These are phyloP conservation scores for Mallotus japonicus DNA, from an alignment of 441 rosid species.

Conservation along the genomic window DNA sequence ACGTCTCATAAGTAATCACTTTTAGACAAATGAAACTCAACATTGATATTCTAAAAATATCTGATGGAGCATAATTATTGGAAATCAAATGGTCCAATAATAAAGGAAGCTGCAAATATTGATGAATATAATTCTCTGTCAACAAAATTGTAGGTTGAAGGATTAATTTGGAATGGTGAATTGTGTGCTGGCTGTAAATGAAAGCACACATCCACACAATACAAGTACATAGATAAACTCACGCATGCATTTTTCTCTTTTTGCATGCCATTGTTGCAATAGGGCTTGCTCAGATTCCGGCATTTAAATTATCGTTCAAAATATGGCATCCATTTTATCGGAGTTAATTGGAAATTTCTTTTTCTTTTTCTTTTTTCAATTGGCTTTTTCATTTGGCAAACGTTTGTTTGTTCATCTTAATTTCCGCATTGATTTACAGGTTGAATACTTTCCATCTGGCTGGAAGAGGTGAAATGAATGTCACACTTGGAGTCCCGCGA, in stretches of 20 bases:
- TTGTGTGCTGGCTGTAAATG: background rate
- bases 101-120: background rate
- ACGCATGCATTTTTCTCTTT: background rate
- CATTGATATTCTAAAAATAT: background rate
- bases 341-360: background rate
- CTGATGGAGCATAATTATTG: background rate
- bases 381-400: background rate
- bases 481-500: constrained; percentile 95
- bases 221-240: background rate
- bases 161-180: background rate
- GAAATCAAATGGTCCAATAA: background rate
- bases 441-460: constrained; percentile 99
- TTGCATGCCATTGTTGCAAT: background rate
- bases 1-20: background rate
- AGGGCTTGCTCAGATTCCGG: background rate
- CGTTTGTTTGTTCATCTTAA: background rate
- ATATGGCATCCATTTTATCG: background rate
- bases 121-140: background rate
- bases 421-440: constrained; percentile 38
- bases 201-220: background rate
- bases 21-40: background rate
- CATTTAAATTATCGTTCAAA: background rate
- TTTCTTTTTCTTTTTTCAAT: background rate
- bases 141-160: background rate
- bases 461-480: constrained; percentile 99